Base-by-base conservation (phyloP, 257 asterid genomes). In the Solanum bulbocastanum region DNA sequence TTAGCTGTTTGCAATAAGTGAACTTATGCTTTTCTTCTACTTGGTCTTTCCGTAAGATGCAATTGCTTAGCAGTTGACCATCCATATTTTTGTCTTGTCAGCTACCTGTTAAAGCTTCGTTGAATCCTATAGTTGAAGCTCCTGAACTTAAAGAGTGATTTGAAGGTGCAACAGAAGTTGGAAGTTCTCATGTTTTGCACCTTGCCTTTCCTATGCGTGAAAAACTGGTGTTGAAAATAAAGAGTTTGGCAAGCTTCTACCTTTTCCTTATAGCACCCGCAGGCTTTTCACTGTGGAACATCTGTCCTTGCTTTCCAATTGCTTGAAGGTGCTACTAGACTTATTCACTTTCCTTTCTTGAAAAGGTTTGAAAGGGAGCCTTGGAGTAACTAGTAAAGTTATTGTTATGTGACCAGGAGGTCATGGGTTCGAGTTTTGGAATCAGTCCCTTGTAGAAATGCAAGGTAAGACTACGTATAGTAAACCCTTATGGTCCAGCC, bases 171-270 rank as follows among this genome's bases (percentile, higher is more conserved):
- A 88, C 94, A 65, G 97, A 90, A 89, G 90, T 88, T 86, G 98
- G 99, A 79, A 96, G 95, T 92, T 97, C 98, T 10, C 99, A 96
- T 75, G 98, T 98, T 16, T 93, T 96, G 88, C 93, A 94, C 86
- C 90, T 97, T 88, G 99, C 98, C 83, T 94, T 96, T 37, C 94
- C 92, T 87, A 58, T 95, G 30, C 94, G 88, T n/a, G 96, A 95
- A 84, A 90, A 90, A 86, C 93, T 86, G 88, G 92, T 73, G 44
- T 74, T 76, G 97, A 96, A 56, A 84, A 84, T 90, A 91, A 88
- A 39, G 75, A 35, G 66, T 94, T 92, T 88, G 94, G 93, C 90
- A 95, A 93, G 82, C 94, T 95, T 86, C 92, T 97, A 87, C 99
- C 99, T 88, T 92, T 94, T 86, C 97, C 93, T 52, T 95, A 89